These are phyloP conservation scores for Microdochium bolleyi DNA, from an alignment of 2,329 filamentous ascomycete genomes.

Conservation along the genomic window DNA sequence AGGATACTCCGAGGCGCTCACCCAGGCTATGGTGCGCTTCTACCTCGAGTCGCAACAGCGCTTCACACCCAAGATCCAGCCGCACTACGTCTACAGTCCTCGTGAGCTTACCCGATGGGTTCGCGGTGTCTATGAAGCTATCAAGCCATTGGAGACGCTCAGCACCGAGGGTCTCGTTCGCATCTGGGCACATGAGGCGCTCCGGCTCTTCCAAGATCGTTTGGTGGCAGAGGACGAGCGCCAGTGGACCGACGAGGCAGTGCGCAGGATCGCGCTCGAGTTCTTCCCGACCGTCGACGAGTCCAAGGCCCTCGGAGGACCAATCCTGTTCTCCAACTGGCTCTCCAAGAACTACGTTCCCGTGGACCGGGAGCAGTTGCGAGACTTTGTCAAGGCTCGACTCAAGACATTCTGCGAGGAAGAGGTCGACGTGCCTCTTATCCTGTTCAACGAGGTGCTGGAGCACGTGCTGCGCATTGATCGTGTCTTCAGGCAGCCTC, in stretches of 20 bases:
- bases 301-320: constrained; percentile 77
- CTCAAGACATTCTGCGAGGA: constrained; percentile 98
- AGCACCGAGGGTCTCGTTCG: constrained; percentile 86
- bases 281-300: constrained; percentile 96
- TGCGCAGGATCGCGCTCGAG: constrained; percentile 78
- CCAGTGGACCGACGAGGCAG: constrained; percentile 86
- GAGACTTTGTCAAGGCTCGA: constrained; percentile 95
- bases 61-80: constrained; percentile 94
- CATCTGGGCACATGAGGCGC: constrained; percentile 96
- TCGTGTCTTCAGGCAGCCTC: constrained; percentile 94
- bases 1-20: constrained; percentile 89
- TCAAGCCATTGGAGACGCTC: constrained; percentile 81
- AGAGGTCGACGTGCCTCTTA: constrained; percentile 95
- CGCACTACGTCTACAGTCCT: constrained; percentile 98
- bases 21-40: constrained; percentile 94
- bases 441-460: constrained; percentile 98
- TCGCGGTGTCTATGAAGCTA: constrained; percentile 93
- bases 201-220: constrained; percentile 95
- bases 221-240: constrained; percentile 91
- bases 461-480: constrained; percentile 98
- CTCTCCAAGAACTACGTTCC: constrained; percentile 97
- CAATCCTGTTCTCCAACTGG: constrained; percentile 99
- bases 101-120: constrained; percentile 98
- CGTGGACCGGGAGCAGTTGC: constrained; percentile 87
- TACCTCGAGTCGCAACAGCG: constrained; percentile 90